Conservation (phyloP, 1,284 basidiomycete species). For the Apiotrichum mycotoxinovorans region DNA sequence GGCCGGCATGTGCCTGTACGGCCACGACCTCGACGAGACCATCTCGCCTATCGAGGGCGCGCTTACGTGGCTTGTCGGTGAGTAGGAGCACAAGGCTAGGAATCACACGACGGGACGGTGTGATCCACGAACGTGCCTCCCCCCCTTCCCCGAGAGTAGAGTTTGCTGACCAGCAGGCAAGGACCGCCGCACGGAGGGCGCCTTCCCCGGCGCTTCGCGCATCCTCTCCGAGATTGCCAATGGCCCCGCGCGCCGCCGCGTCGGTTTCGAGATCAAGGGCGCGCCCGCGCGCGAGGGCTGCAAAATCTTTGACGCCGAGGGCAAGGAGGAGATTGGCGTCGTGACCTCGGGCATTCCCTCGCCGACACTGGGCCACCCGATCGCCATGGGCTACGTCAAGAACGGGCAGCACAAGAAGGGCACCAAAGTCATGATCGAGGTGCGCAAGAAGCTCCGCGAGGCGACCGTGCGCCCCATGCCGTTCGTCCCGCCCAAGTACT, state of each 20-base stretch:
- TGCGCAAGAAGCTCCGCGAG: slow-evolving; percentile 49
- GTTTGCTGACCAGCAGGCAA: no score
- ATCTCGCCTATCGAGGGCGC: slow-evolving; percentile 87
- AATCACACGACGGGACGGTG: no score
- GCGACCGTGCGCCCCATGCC: slow-evolving; percentile 48
- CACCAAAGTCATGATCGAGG: slow-evolving; percentile 58
- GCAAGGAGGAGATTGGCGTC: slow-evolving; percentile 60
- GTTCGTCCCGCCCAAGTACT: slow-evolving; percentile 51
- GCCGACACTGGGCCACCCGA: slow-evolving; percentile 82
- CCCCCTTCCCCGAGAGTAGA: no score
- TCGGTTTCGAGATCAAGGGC: slow-evolving; percentile 79
- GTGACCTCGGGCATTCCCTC: slow-evolving; percentile 96
- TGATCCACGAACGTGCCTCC: no score
- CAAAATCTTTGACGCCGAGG: slow-evolving; percentile 63
- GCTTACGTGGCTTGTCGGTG: slow-evolving; percentile 87
- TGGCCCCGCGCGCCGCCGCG: slow-evolving; percentile 70
- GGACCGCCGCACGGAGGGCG: slow-evolving; percentile 59
- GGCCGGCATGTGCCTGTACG: slow-evolving; percentile 98
- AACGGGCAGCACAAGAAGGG: slow-evolving; percentile 86
- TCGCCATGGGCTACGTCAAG: slow-evolving; percentile 91
- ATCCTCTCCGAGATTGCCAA: slow-evolving; percentile 77
- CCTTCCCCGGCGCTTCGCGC: slow-evolving; percentile 80
- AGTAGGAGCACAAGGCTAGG: slow-evolving; percentile 24
- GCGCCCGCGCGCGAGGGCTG: slow-evolving; percentile 87
- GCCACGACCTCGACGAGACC: slow-evolving; percentile 84